These are phyloP conservation scores for Cyberlindnera bimundalis DNA, from an alignment of 805 yeast genomes.

Conservation along the genomic window DNA sequence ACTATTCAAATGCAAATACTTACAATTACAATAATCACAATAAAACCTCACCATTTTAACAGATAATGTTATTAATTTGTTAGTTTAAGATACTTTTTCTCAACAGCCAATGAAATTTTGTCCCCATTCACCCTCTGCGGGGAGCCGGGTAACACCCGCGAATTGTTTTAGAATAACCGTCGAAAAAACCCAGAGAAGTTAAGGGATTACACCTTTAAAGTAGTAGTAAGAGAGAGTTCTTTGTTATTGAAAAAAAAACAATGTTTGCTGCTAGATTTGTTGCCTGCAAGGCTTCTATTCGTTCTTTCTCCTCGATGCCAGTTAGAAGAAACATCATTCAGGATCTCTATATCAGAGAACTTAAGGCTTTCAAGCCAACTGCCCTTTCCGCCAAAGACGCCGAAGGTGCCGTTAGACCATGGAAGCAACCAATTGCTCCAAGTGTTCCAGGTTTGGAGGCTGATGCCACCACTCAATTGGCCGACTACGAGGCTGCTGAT, in stretches of 20 bases:
- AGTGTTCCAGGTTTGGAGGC: constrained; percentile 67
- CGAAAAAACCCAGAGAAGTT: too few relatives aligned
- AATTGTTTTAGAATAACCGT: too few relatives aligned
- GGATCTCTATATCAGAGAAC: constrained; percentile 82
- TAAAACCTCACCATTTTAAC: constrained; percentile 58
- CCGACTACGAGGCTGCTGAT: constrained; percentile 62
- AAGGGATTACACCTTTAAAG: too few relatives aligned
- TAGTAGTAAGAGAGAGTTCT: too few relatives aligned
- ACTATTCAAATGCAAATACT: constrained; percentile 12
- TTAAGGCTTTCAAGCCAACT: constrained; percentile 85
- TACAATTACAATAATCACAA: constrained; percentile 78
- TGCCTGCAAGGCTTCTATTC: constrained; percentile 28
- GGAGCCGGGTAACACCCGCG: too few relatives aligned
- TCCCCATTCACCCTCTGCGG: too few relatives aligned
- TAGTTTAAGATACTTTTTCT: too few relatives aligned
- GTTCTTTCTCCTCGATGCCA: constrained; percentile 35
- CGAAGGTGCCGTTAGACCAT: constrained; percentile 74
- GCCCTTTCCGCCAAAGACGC: constrained; percentile 71
- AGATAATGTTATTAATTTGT: too few relatives aligned
- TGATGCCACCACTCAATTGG: constrained; percentile 60
- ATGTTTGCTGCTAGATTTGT: constrained; percentile 28
- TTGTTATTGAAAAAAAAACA: too few relatives aligned
- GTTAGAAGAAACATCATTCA: constrained; percentile 56
- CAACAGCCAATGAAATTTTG: constrained; percentile 1
- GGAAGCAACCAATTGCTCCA: constrained; percentile 81